Conservation (phyloP, 768 basidiomycete genomes). For the Suillus placidus region DNA sequence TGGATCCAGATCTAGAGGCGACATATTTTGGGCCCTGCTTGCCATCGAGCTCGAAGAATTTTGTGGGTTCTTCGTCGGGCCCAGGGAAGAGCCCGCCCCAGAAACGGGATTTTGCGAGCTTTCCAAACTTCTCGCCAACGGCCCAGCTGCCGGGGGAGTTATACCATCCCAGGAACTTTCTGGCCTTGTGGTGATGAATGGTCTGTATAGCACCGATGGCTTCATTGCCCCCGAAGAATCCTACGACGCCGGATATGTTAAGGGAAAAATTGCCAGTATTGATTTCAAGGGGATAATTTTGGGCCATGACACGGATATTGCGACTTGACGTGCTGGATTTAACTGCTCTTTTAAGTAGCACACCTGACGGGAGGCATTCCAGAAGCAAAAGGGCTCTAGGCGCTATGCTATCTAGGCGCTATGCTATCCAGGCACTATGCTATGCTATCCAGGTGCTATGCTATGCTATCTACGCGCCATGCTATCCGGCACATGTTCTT, state of each 20-base stretch:
- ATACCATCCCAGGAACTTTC: conserved; percentile 38
- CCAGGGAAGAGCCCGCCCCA: conserved; percentile 31
- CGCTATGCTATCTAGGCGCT: no score
- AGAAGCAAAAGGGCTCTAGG: no score
- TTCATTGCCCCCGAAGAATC: conserved; percentile 38
- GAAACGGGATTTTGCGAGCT: conserved; percentile 28
- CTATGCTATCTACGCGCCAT: background rate
- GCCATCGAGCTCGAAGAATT: conserved; percentile 30
- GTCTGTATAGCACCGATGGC: conserved; percentile 31
- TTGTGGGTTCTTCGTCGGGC: conserved; percentile 20
- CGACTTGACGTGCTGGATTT: background rate
- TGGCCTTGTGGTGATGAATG: conserved; percentile 29
- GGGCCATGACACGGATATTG: background rate
- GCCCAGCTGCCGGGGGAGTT: conserved; percentile 36
- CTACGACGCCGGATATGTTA: conserved; percentile 33
- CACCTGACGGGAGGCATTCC: background rate
- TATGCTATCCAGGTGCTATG: no score
- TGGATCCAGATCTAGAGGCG: conserved; percentile 28
- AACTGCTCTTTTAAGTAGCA: background rate
- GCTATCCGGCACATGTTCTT: background rate
- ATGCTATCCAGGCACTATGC: background rate
- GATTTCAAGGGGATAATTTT: conserved; percentile 12
- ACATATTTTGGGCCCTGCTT: conserved; percentile 28
- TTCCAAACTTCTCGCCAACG: conserved; percentile 33
- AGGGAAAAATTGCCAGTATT: conserved; percentile 23